These are phyloP conservation scores for Monilinia fructicola DNA, from an alignment of 2,329 filamentous ascomycete species.

Conservation along the genomic window DNA sequence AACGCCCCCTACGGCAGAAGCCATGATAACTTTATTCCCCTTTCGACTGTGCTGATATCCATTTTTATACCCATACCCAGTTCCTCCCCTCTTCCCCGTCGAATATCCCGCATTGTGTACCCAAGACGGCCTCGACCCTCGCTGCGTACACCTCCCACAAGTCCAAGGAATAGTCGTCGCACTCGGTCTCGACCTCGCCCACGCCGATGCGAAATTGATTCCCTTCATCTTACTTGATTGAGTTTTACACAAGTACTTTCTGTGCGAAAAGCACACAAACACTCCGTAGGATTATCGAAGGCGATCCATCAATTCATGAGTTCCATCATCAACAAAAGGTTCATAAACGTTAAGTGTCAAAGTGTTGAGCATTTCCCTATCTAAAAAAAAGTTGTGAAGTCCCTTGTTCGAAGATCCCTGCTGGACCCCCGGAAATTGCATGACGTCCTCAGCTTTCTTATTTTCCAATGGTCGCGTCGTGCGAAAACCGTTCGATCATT, in stretches of 20 bases:
- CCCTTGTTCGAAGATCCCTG: slow-evolving; percentile 23
- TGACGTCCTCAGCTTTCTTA: slow-evolving; percentile 21
- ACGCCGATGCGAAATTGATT: slow-evolving; percentile 30
- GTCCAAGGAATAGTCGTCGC: slow-evolving; percentile 30
- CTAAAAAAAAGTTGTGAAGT: slow-evolving; percentile 16
- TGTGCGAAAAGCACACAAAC: slow-evolving; percentile 8
- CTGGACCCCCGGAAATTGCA: slow-evolving; percentile 21
- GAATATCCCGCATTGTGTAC: slow-evolving; percentile 16
- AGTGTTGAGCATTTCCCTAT: slow-evolving; percentile 20
- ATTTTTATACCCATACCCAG: slow-evolving; percentile 19
- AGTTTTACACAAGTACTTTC: not conserved
- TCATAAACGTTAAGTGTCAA: slow-evolving; percentile 24
- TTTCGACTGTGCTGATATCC: slow-evolving; percentile 1
- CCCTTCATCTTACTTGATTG: slow-evolving; percentile 32
- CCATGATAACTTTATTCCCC: slow-evolving; percentile 23
- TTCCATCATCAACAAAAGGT: not conserved
- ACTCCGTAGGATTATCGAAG: not conserved
- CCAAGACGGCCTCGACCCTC: not conserved
- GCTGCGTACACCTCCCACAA: slow-evolving; percentile 34
- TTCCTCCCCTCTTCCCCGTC: slow-evolving; percentile 21
- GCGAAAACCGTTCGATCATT: slow-evolving; percentile 7
- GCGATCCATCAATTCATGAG: slow-evolving; percentile 12
- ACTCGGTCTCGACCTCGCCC: slow-evolving; percentile 20
- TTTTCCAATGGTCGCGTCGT: slow-evolving; percentile 18
- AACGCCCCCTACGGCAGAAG: slow-evolving; percentile 33